Conservation (phyloP, 169 alveolate genomes). For the Plasmodium ovale region DNA sequence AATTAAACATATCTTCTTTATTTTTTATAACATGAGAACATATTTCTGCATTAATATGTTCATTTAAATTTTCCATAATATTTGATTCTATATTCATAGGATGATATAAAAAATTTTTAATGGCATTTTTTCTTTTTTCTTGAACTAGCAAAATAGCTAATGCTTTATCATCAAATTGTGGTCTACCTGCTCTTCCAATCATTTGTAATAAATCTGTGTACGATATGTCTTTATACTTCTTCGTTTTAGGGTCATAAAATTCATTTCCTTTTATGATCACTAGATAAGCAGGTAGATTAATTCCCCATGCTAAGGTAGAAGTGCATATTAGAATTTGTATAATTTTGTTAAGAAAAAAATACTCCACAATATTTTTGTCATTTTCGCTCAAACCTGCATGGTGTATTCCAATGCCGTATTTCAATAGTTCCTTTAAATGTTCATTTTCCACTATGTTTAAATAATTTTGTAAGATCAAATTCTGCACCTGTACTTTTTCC, state of each 20-base stretch:
- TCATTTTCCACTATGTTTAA: conserved; percentile 87
- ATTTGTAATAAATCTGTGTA: conserved; percentile 88
- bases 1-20: conserved; percentile 87
- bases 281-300: conserved; percentile 99
- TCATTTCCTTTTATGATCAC: conserved; percentile 93
- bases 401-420: conserved; percentile 98
- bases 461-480: conserved; percentile 35
- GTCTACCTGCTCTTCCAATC: conserved; percentile 99
- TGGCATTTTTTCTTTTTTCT: conserved; percentile 96
- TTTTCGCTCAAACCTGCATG: conserved; percentile 97
- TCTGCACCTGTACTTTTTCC: conserved; percentile 23
- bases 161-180: conserved; percentile 97
- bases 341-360: conserved; percentile 93
- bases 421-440: conserved; percentile 89
- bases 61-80: conserved; percentile 92
- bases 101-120: conserved; percentile 97
- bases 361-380: conserved; percentile 97
- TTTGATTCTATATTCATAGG: conserved; percentile 99
- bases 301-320: conserved; percentile 99
- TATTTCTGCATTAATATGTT: conserved; percentile 98
- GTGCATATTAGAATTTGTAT: conserved; percentile 97
- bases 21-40: conserved; percentile 94
- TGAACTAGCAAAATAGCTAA: conserved; percentile 97
- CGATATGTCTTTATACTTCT: conserved; percentile 79
- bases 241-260: conserved; percentile 83